Conservation (phyloP, 805 yeast species). For the Yamadazyma philogaea region DNA sequence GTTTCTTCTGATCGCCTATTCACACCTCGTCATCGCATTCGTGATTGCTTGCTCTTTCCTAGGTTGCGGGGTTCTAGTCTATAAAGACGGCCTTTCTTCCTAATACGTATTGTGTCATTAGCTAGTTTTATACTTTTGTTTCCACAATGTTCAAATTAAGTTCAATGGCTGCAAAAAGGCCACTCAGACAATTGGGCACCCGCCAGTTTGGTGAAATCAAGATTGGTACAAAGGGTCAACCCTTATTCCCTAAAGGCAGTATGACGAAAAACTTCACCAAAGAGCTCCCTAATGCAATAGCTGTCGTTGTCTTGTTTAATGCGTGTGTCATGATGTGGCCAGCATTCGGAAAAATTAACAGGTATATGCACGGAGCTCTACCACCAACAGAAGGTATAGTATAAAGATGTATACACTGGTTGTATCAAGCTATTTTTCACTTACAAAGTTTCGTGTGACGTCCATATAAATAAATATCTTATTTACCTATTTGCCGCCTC, state of each 20-base stretch:
- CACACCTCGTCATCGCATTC: neutral
- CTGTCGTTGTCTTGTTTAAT: constrained; percentile 7
- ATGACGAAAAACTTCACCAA: constrained; percentile 3
- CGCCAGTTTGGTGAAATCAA: constrained; percentile 6
- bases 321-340: constrained; percentile 15
- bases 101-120: neutral
- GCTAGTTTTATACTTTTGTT: neutral
- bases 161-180: constrained; percentile 3
- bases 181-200: constrained; percentile 2
- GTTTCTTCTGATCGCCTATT: neutral
- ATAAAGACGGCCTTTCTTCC: too few species aligned
- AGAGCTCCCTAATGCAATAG: constrained; percentile 12
- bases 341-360: constrained; percentile 7
- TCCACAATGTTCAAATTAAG: neutral
- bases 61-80: neutral
- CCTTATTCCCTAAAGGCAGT: constrained; percentile 14
- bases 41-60: neutral
- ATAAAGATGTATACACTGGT: neutral
- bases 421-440: neutral
- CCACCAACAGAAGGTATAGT: neutral
- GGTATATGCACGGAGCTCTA: constrained; percentile 12
- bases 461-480: constrained; percentile 1
- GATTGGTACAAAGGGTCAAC: constrained; percentile 12
- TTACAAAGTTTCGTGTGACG: neutral
- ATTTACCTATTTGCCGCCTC: constrained; percentile 3